Evolutionary conservation across 495 filamentous ascomycete genomes (phyloP), one percentile per base, ranked within the genome.

Genomic region (Trichoderma parareesei): DNA sequence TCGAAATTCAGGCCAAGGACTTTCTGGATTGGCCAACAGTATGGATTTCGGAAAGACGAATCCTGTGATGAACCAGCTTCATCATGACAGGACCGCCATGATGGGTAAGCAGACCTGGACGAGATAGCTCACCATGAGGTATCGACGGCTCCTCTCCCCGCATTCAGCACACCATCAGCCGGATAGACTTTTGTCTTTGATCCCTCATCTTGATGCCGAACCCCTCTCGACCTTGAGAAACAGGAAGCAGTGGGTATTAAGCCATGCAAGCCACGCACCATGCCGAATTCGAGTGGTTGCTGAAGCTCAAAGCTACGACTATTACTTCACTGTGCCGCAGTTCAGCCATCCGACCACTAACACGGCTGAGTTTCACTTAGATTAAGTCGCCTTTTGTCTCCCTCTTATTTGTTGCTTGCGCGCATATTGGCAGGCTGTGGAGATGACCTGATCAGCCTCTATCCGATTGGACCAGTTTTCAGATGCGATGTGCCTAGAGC

Each of bases 131-230:
- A 57, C 53, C 35, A 13, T 57, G 53, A 57, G 27, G 37, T 27
- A 38, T 6, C 3, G 27, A 33, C 53, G 46, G 46, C n/a, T 49
- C 5, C 46, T 49, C 53, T 37, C 53, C 53, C 53, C 53, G 20
- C 53, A 57, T 57, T 57, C 53, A 27, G 27, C 53, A 57, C 53
- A 57, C 53, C 27, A 5, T 57, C 33, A 13, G 33, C 18, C 6
- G 53, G 37, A 57, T 57, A 57, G 53, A 57, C 53, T 57, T 57
- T 57, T 16, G 11, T 33, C 53, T 57, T 57, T n/a, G 18, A 37
- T 27, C 27, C 53, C 53, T 57, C 46, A 20, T 18, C 33, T 57
- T 57, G 20, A 18, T 14, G 35, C 37, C 0, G 27, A 37, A 14
- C 33, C 11, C 20, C 18, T 16, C 11, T 27, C 11, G 37, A 37